phyloP scores from a whole-genome alignment of 345 rosid genomes.

The Heritiera fomes region DNA sequence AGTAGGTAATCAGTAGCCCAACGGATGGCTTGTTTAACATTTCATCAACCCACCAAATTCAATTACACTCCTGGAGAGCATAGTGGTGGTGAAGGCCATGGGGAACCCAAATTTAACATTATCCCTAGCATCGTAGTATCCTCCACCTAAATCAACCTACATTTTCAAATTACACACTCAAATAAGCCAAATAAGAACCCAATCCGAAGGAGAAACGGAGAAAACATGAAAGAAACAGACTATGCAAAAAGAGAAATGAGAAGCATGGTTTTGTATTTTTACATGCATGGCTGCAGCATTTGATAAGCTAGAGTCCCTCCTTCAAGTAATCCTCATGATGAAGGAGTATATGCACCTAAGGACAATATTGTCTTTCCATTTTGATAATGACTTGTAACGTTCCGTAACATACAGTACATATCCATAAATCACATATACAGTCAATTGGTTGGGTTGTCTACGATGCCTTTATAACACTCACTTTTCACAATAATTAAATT shows the following conservation, averaged over 20 bases:
- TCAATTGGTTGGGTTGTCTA: no score
- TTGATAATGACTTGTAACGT: no score
- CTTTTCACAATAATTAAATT: no score
- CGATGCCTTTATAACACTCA: no score
- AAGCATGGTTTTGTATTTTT: not conserved
- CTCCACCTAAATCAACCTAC: slow-evolving; percentile 94
- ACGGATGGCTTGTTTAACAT: slow-evolving; percentile 74
- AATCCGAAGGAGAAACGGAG: slow-evolving; percentile 5
- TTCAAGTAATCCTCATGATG: slow-evolving; percentile 58
- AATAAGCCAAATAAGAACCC: slow-evolving; percentile 32
- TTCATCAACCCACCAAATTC: slow-evolving; percentile 31
- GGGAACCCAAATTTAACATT: slow-evolving; percentile 96
- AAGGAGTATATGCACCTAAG: no score
- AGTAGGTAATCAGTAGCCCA: slow-evolving; percentile 96
- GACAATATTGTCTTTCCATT: no score
- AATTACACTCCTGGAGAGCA: slow-evolving; percentile 96
- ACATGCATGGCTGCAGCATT: slow-evolving; percentile 86
- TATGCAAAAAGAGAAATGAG: slow-evolving; percentile 1
- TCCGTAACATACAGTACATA: no score
- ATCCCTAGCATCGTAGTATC: slow-evolving; percentile 99
- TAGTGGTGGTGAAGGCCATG: slow-evolving; percentile 94
- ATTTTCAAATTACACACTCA: slow-evolving; percentile 29
- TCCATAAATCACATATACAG: no score
- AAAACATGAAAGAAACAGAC: not conserved
- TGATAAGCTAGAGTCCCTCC: slow-evolving; percentile 85